phyloP scores from a whole-genome alignment of 371 early-diverging fungal species.

The Amoeboaphelidium protococcarum region DNA sequence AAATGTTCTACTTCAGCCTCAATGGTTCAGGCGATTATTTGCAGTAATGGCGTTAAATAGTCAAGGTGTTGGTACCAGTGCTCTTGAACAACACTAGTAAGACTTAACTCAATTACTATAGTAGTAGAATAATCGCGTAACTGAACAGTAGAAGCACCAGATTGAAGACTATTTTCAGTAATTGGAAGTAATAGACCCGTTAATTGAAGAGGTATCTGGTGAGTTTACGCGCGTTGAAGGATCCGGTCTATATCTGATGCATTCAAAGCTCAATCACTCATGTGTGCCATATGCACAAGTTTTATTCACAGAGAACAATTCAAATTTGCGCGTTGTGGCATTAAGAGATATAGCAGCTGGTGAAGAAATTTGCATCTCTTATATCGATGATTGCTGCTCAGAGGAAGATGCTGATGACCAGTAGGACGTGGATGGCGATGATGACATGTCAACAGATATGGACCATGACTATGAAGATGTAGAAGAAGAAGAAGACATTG shows the following conservation, averaged over 20 bases:
- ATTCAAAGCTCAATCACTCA: constrained; percentile 2
- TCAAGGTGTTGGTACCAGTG: constrained; percentile 1
- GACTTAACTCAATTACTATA: not conserved
- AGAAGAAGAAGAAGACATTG: not conserved
- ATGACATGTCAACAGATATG: not conserved
- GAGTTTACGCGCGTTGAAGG: constrained; percentile 5
- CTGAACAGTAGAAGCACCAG: not conserved
- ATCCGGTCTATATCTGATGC: constrained; percentile 2
- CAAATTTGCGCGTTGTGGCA: not conserved
- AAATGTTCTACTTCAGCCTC: not conserved
- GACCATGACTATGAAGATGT: not conserved
- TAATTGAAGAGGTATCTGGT: constrained; percentile 3
- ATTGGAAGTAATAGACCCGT: not conserved
- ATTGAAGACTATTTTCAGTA: not conserved
- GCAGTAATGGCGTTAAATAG: constrained; percentile 1
- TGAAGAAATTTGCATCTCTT: constrained; percentile 3
- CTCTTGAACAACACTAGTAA: not conserved
- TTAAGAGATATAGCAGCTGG: not conserved
- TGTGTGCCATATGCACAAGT: constrained; percentile 4
- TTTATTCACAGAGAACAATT: not conserved
- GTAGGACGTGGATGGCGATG: constrained; percentile 1
- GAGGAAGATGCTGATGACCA: too few relatives aligned
- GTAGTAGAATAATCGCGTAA: not conserved
- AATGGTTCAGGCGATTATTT: not conserved
- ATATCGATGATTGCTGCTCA: too few relatives aligned